Percentiles rank a stretch among this genome's conserved stretches.
These are phyloP conservation scores for Elsinoe necatrix DNA, from an alignment of 2,329 filamentous ascomycete genomes.

Conservation along the genomic window DNA sequence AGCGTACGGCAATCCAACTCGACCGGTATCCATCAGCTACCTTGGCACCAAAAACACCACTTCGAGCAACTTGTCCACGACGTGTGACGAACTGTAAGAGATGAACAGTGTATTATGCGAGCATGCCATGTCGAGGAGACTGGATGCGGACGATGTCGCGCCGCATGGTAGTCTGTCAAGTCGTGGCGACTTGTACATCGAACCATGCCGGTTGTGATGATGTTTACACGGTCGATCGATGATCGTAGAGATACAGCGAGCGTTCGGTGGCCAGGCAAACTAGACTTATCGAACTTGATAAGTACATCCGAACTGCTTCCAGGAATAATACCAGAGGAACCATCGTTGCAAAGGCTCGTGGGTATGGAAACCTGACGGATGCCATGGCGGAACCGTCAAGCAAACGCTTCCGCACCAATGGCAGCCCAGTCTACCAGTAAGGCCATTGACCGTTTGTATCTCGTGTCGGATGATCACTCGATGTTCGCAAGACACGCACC, in stretches of 20 bases:
- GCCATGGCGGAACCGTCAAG: constrained; percentile 4
- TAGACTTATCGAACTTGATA: background rate
- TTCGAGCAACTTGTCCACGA: no score
- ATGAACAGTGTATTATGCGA: no score
- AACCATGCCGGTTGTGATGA: background rate
- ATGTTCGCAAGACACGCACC: background rate
- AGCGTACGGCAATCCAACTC: no score
- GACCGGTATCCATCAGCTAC: no score
- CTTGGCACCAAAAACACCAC: no score
- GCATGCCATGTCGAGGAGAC: background rate
- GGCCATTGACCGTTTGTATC: constrained; percentile 1
- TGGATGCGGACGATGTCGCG: background rate
- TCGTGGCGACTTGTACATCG: background rate
- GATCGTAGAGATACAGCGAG: background rate
- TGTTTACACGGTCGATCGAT: background rate
- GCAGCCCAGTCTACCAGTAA: background rate
- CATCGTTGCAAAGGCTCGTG: constrained; percentile 1
- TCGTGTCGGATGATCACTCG: constrained; percentile 6
- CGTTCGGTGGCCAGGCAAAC: background rate
- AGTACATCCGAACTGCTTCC: background rate
- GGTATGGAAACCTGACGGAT: constrained; percentile 7
- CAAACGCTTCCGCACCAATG: constrained; percentile 11
- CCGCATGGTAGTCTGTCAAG: background rate
- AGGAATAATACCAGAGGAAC: constrained; percentile 2
- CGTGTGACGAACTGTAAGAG: no score